Evolutionary conservation across 1,284 basidiomycete genomes (phyloP).

Genomic region (Xerocomus nothofagi): DNA sequence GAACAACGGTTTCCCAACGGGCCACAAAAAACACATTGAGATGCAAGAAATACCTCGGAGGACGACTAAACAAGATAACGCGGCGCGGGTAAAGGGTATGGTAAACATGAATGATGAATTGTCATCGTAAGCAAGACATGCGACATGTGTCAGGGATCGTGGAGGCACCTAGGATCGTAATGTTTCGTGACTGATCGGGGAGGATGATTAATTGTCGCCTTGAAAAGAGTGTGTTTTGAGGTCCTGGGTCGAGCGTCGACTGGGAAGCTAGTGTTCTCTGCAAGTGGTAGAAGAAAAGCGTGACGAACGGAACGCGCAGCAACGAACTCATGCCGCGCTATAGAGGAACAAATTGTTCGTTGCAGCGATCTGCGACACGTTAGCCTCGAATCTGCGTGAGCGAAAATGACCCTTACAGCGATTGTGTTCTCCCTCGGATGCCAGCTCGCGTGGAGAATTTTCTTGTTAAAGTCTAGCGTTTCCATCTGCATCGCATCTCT

Average conservation of each 20-base stretch:
- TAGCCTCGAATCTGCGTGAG: slow-evolving; percentile 1
- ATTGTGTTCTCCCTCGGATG: slow-evolving; percentile 98
- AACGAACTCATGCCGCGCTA: slow-evolving; percentile 74
- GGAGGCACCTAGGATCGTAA: slow-evolving; percentile 20
- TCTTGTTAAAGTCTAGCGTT: slow-evolving; percentile 97
- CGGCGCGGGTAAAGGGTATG: slow-evolving; percentile 34
- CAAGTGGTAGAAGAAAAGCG: neutral
- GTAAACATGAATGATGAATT: slow-evolving; percentile 27
- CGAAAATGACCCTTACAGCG: slow-evolving; percentile 59
- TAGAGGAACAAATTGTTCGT: slow-evolving; percentile 93
- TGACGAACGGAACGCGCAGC: slow-evolving; percentile 1
- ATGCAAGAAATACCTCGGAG: slow-evolving; percentile 24
- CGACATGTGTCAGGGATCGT: slow-evolving; percentile 15
- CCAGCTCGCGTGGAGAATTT: slow-evolving; percentile 97
- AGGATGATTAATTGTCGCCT: slow-evolving; percentile 32
- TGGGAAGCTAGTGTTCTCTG: slow-evolving; percentile 16
- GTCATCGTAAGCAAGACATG: slow-evolving; percentile 35
- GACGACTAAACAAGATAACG: slow-evolving; percentile 35
- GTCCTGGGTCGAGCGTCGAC: slow-evolving; percentile 10
- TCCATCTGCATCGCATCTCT: slow-evolving; percentile 89
- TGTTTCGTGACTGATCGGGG: slow-evolving; percentile 23
- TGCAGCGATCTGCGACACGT: slow-evolving; percentile 73
- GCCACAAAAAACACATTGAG: slow-evolving; percentile 26
- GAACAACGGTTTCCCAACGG: slow-evolving; percentile 21
- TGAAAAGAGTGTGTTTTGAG: slow-evolving; percentile 25